These are phyloP conservation scores for Calendula officinalis DNA, from an alignment of 129 eudicot genomes.

Conservation along the genomic window DNA sequence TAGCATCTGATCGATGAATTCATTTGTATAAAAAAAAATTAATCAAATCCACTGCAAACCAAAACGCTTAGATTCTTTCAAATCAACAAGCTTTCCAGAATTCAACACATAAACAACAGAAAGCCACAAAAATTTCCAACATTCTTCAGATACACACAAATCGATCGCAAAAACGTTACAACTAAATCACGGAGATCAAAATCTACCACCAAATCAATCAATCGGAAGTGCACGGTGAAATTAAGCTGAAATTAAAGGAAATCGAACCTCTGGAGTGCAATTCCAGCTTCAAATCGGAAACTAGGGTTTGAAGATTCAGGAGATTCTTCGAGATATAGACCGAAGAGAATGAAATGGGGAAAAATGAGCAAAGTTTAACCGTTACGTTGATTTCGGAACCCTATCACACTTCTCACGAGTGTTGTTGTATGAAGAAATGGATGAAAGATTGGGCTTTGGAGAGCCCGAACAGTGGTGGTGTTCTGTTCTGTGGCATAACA, in stretches of 20 bases:
- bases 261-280: slow-evolving; percentile 28
- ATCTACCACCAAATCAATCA: neutral
- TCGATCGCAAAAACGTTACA: slow-evolving; percentile 13
- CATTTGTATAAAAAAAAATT: neutral
- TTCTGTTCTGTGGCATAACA: slow-evolving; percentile 14
- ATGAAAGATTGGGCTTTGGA: slow-evolving; percentile 28
- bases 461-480: slow-evolving; percentile 24
- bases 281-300: slow-evolving; percentile 14
- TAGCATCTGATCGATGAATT: slow-evolving; percentile 12
- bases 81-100: slow-evolving; percentile 14
- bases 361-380: slow-evolving; percentile 13
- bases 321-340: neutral
- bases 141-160: slow-evolving; percentile 16
- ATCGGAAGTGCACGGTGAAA: slow-evolving; percentile 14
- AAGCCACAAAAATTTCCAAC: neutral
- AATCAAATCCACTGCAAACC: slow-evolving; percentile 7
- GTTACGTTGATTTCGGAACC: slow-evolving; percentile 23
- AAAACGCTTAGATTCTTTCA: slow-evolving; percentile 4
- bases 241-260: slow-evolving; percentile 20
- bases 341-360: slow-evolving; percentile 7
- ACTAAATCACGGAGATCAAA: slow-evolving; percentile 17
- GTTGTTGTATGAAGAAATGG: slow-evolving; percentile 13
- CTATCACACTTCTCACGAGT: slow-evolving; percentile 26
- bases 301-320: slow-evolving; percentile 32
- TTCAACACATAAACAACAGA: slow-evolving; percentile 10